Evolutionary conservation across 2,329 filamentous ascomycete genomes (phyloP).

Genomic region (Neocucurbitaria cava): DNA sequence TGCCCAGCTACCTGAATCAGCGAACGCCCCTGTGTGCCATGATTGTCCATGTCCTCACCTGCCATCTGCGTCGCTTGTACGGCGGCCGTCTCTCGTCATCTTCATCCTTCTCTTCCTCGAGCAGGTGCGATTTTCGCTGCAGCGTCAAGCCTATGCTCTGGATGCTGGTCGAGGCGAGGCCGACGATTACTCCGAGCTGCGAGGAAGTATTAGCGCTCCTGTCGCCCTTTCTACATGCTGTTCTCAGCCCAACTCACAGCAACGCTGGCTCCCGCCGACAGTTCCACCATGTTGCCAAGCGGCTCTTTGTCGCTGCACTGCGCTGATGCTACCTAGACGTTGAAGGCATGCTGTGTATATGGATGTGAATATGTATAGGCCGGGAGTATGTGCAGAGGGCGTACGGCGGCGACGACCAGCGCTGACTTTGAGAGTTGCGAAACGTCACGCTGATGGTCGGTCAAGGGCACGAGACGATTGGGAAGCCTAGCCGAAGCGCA

Average conservation of each 20-base stretch:
- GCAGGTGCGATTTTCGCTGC: slow-evolving; percentile 96
- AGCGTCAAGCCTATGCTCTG: slow-evolving; percentile 95
- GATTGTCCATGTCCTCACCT: slow-evolving; percentile 56
- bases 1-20: slow-evolving; percentile 67
- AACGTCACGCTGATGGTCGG: slow-evolving; percentile 37
- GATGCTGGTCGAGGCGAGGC: slow-evolving; percentile 89
- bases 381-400: slow-evolving; percentile 9
- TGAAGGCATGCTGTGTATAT: slow-evolving; percentile 34
- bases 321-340: slow-evolving; percentile 39
- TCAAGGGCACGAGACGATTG: slow-evolving; percentile 36
- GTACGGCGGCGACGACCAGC: slow-evolving; percentile 9
- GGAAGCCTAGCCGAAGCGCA: slow-evolving; percentile 31
- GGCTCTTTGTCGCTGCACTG: slow-evolving; percentile 25
- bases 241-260: slow-evolving; percentile 40
- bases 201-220: slow-evolving; percentile 9
- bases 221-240: background rate
- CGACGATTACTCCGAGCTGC: slow-evolving; percentile 90
- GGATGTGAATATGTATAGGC: background rate
- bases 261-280: slow-evolving; percentile 51
- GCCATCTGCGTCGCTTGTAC: slow-evolving; percentile 91
- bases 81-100: slow-evolving; percentile 83
- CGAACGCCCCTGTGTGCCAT: background rate
- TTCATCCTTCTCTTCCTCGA: slow-evolving; percentile 90
- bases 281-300: slow-evolving; percentile 46
- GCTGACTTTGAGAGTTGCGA: slow-evolving; percentile 7